Evolutionary conservation across 2,329 filamentous ascomycete genomes (phyloP), one percentile per base, ranked within the genome.

Genomic region (Calonectria fujianensis): DNA sequence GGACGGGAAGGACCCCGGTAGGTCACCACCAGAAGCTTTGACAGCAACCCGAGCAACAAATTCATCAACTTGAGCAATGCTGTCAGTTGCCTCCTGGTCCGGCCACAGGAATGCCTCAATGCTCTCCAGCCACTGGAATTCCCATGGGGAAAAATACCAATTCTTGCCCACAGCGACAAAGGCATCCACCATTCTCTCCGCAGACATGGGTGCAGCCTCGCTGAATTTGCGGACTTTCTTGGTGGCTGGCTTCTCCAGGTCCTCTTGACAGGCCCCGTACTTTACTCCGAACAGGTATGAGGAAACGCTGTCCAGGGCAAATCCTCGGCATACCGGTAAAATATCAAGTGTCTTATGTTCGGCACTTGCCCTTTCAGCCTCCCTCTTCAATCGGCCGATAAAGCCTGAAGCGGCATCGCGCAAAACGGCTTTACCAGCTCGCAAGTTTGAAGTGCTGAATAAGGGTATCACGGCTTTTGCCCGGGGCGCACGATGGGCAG

Each of bases 231-330:
- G 16, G 1, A 16, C 24, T n/a, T 29, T 41, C 24, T 65, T 65
- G 41, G 18, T 39, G 18, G 18, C 20, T 24, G 61, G 27, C 41
- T 32, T 65, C n/a, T 63, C 29, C 1, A 70, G 51, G 31, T 51
- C 57, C 13, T 69, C 70, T 48, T 76, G 64, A 41, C 50, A 67
- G 24, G 67, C 69, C 3, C 79, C 79, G 79, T 91, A 92, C 14
- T 85, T 85, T 67, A 86, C 83, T 1, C 85, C 85, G 73, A 92
- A 90, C 1, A 92, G 82, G 82, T 91, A 90, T 6, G 85, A 86
- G 4, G 87, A 88, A 0, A 91, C 88, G 6, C 86, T 87, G 82
- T 92, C 90, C 4, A 91, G 82, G 8, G 90, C 51, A 32, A 65
- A 65, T 31, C 61, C 89, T 74, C 91, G 80, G 85, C 86, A 64